Evolutionary conservation across 2,329 filamentous ascomycete species (phyloP), one percentile per base, ranked within the genome.

Genomic region (Pseudophaeomoniella oleicola): DNA sequence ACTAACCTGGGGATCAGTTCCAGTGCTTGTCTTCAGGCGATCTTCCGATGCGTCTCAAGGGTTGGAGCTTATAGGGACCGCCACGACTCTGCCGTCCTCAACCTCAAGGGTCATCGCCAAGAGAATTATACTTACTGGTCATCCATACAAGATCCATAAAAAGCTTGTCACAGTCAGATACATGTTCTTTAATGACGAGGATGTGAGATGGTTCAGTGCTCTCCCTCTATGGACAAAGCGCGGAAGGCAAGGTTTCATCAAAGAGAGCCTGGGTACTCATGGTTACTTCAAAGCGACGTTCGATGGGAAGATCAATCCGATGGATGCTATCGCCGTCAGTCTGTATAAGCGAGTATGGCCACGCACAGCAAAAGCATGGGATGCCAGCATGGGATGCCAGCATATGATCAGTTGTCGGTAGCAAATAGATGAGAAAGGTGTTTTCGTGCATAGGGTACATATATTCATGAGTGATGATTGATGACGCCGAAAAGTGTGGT

Each of bases 231-330:
- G 88, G 87, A 98, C 90, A 4, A 83, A 76, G 63, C 66, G 88
- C 18, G 90, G 90, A 4, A 70, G 90, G 43, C 83, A 76, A 46
- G 90, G 90, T 5, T 94, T 78, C 57, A 76, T 98, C 66, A 94
- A 94, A 67, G 90, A 98, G 66, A 72, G 80, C 39, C 63, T 98
- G 35, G 90, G 90, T 49, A 98, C 90, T 22, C 90, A 98, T 59
- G 90, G 90, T n/a, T 98, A 98, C 65, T 96, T 96, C 72, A 98
- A 98, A 69, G 90, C 90, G 10, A 94, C 81, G 2, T 98, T 98
- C 63, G 92, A 98, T 56, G 40, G 40, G 6, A 83, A 81, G 55
- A 88, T 98, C 57, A 96, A 94, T 58, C 87, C 90, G 1, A 83
- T 94, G 62, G 90, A 98, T 61, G 78, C 86, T 3, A 77, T 98